Percentiles rank a stretch among this genome's conserved stretches.
Conservation (phyloP, 768 basidiomycete species). For the Daedalea quercina region DNA sequence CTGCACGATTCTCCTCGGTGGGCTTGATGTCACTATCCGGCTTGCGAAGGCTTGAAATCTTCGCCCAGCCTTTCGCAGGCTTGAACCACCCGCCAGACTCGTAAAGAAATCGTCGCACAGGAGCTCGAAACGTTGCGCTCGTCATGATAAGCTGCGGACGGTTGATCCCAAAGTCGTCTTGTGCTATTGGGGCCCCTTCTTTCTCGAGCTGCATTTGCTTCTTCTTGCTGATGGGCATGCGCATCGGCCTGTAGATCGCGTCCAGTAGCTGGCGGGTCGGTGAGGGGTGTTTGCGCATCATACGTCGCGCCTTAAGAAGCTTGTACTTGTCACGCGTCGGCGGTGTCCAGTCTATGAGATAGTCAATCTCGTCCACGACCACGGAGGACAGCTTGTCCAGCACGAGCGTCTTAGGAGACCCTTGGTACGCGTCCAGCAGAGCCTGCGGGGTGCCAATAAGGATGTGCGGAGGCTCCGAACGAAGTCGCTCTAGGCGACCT, state of each 20-base stretch:
- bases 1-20: conserved; percentile 5
- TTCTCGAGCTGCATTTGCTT: background rate
- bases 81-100: conserved; percentile 52
- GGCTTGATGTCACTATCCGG: conserved; percentile 2
- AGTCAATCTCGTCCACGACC: conserved; percentile 74
- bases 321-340: conserved; percentile 31
- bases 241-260: conserved; percentile 33
- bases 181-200: background rate
- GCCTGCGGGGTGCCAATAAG: conserved; percentile 71
- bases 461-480: conserved; percentile 49
- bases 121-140: conserved; percentile 62
- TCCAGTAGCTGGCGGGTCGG: conserved; percentile 56
- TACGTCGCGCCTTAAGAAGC: conserved; percentile 31
- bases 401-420: conserved; percentile 37
- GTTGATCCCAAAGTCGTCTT: conserved; percentile 1
- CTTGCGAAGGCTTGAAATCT: conserved; percentile 13
- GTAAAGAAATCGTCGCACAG: conserved; percentile 46
- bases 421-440: conserved; percentile 45
- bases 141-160: conserved; percentile 59
- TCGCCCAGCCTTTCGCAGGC: conserved; percentile 10
- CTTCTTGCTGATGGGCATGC: background rate
- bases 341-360: conserved; percentile 52
- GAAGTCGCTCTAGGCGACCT: conserved; percentile 32
- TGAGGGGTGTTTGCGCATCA: conserved; percentile 46
- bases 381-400: conserved; percentile 45